Evolutionary conservation across 106 monocot species (phyloP).

Genomic region (Triglochin maritima): DNA sequence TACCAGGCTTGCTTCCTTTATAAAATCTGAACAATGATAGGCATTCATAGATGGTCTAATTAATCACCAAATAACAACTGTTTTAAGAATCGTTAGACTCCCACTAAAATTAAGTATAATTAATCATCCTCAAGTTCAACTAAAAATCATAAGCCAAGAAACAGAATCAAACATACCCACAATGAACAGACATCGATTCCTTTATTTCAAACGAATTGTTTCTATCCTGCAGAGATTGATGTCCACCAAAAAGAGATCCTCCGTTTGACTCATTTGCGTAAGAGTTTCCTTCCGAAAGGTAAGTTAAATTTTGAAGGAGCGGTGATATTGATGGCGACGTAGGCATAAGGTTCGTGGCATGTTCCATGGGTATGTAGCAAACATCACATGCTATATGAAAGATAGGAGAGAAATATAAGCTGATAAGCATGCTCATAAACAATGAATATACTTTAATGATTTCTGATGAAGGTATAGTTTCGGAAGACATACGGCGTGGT

Average conservation of each 20-base stretch:
- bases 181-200: slow-evolving; percentile 67
- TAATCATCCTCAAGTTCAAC: too few relatives aligned
- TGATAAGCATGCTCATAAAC: neutral
- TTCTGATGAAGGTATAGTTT: neutral
- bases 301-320: slow-evolving; percentile 48
- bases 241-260: slow-evolving; percentile 55
- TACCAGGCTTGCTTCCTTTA: slow-evolving; percentile 64
- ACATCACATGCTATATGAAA: slow-evolving; percentile 57
- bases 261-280: slow-evolving; percentile 24
- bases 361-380: slow-evolving; percentile 73
- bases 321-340: slow-evolving; percentile 52
- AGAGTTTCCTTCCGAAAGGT: slow-evolving; percentile 37
- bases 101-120: too few relatives aligned
- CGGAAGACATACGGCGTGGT: slow-evolving; percentile 5
- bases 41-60: too few relatives aligned
- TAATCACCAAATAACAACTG: neutral
- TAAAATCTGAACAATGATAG: slow-evolving; percentile 43
- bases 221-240: slow-evolving; percentile 54
- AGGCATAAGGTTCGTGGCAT: slow-evolving; percentile 60
- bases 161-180: slow-evolving; percentile 46
- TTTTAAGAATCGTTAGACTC: neutral
- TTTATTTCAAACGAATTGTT: slow-evolving; percentile 44
- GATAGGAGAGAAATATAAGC: neutral
- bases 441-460: neutral
- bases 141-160: neutral